Evolutionary conservation across 306 rosid species (phyloP), one percentile per base, ranked within the genome.

Genomic region (Alnus glutinosa): DNA sequence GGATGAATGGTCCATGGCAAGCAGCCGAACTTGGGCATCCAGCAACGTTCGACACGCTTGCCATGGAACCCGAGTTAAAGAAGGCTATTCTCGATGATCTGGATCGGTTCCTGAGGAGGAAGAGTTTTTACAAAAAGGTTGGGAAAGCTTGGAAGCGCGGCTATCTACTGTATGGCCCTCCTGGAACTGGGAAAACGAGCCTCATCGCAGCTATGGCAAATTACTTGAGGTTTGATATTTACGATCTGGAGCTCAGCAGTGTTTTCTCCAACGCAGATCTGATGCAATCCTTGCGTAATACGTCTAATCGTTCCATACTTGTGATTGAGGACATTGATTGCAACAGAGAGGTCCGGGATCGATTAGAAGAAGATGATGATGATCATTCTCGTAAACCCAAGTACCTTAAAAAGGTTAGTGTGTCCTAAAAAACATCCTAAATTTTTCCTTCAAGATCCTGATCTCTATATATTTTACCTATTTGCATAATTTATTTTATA

Each of bases 141-240:
- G 89, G 85, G 3, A 86, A 86, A 70, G 83, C 87, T 1, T 86
- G 89, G 89, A 86, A 86, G 69, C 85, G 87, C 37, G 87, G 89
- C 0, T 86, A 86, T 37, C 48, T 86, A 0, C 37, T 86, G 71
- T 86, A 78, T 66, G 87, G 89, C 0, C 87, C 89, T 32, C 89
- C 89, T 1, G 87, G 89, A 8, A 86, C 87, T 0, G 87, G 89
- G 34, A 86, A 86, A 75, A 83, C 89, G 1, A 86, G 85, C 54
- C 81, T 86, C 18, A 61, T 86, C 37, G 89, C 82, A 1, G 87
- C 87, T 1, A 83, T 83, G 30, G 89, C 89, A 0, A 78, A 83
- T 13, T 46, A 83, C 23, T 81, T 86, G 76, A 81, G 68, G 66
- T 86, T 86, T 15, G 87, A 86, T 81, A 77, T 83, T 10, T 83